phyloP scores from a whole-genome alignment of 805 yeast genomes.

The Vanderwaltozyma verrucispora region DNA sequence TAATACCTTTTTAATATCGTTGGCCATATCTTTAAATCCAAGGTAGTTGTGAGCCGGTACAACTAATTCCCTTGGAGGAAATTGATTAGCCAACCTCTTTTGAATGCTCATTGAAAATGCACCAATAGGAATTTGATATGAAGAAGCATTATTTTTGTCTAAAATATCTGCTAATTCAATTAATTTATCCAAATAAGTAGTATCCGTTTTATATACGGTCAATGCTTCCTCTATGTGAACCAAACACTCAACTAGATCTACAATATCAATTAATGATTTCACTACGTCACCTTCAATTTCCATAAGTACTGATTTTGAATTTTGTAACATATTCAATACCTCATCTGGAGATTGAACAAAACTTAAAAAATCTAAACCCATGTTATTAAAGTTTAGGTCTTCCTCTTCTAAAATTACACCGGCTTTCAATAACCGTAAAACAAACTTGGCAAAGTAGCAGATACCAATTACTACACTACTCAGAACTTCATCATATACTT shows the following conservation, averaged over 20 bases:
- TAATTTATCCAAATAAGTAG: constrained; percentile 9
- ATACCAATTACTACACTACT: constrained; percentile 43
- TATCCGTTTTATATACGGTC: constrained; percentile 8
- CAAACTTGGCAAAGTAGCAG: constrained; percentile 41
- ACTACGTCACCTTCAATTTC: constrained; percentile 1
- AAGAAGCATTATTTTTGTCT: not conserved
- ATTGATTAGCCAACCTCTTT: constrained; percentile 35
- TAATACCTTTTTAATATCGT: constrained; percentile 32
- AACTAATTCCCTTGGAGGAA: constrained; percentile 33
- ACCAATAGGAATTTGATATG: constrained; percentile 16
- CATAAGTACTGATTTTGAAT: constrained; percentile 21
- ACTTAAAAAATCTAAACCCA: constrained; percentile 41
- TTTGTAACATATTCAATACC: constrained; percentile 23
- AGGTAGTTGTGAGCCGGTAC: constrained; percentile 26
- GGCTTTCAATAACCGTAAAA: constrained; percentile 36
- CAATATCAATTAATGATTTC: constrained; percentile 5
- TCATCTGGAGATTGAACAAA: constrained; percentile 11
- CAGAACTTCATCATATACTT: constrained; percentile 41
- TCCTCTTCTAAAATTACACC: constrained; percentile 69
- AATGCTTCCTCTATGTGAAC: constrained; percentile 20
- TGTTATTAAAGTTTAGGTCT: constrained; percentile 54
- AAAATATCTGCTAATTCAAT: constrained; percentile 5
- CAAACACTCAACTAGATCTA: constrained; percentile 25
- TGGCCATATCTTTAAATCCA: constrained; percentile 24
- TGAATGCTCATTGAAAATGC: constrained; percentile 41